Evolutionary conservation across 176 grass and related monocot species (phyloP).

Genomic region (Triticum urartu): DNA sequence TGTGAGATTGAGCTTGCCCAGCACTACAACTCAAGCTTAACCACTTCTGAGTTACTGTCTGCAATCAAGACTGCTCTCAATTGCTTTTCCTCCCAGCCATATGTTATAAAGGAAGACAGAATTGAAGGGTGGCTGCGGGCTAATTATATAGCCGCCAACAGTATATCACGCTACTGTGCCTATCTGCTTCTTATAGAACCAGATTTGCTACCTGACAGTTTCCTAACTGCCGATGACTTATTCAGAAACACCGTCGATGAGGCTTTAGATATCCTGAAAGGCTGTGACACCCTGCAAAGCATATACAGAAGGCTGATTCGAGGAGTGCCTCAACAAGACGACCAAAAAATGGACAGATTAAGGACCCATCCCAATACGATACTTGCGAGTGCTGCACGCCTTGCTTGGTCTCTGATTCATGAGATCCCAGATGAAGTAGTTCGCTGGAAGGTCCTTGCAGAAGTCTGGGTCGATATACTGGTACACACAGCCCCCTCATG

Average conservation of each 20-base stretch:
- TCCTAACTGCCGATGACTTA: neutral
- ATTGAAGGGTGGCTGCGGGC: neutral
- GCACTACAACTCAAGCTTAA: neutral
- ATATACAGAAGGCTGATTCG: neutral
- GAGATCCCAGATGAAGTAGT: neutral
- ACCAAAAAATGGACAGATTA: neutral
- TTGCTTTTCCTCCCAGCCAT: neutral
- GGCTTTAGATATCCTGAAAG: neutral
- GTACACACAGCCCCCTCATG: neutral
- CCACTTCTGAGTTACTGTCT: neutral
- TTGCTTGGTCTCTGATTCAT: neutral
- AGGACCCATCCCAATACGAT: neutral
- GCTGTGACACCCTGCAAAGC: neutral
- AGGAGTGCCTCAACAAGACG: neutral
- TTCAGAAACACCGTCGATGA: neutral
- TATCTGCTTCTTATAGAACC: neutral
- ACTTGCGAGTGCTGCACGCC: neutral
- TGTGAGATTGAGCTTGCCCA: conserved; percentile 20
- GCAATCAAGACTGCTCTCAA: neutral
- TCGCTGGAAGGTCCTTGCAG: neutral
- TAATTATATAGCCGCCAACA: neutral
- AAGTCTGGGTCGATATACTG: neutral
- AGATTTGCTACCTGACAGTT: conserved; percentile 10
- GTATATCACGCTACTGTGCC: conserved; percentile 2
- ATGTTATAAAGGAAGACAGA: neutral